Percentiles rank a stretch among this genome's conserved stretches.
Evolutionary conservation across 148 eudicot genomes (phyloP).

Genomic region (Bassia scoparia): DNA sequence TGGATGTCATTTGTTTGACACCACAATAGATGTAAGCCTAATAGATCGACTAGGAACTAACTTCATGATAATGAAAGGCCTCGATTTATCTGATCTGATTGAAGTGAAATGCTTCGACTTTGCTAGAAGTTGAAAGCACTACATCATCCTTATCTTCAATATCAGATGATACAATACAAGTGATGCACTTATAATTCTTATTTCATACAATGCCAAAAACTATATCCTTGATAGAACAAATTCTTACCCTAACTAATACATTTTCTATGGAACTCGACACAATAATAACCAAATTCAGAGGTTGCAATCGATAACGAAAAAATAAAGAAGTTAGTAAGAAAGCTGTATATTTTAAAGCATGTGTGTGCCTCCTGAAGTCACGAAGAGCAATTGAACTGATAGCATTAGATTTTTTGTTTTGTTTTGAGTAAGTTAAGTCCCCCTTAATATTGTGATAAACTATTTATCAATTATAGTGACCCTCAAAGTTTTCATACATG

Average conservation of each 20-base stretch:
- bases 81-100: background rate
- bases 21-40: background rate
- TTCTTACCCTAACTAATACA: background rate
- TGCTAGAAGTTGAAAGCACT: background rate
- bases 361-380: background rate
- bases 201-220: background rate
- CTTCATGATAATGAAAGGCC: slow-evolving; percentile 10
- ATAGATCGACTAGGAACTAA: background rate
- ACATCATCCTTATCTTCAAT: background rate
- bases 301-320: background rate
- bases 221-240: background rate
- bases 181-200: background rate
- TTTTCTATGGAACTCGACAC: background rate
- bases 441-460: background rate
- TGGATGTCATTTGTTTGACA: no score
- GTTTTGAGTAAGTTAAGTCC: background rate
- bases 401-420: background rate
- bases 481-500: slow-evolving; percentile 2
- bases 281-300: no score
- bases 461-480: background rate
- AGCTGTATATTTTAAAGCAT: background rate
- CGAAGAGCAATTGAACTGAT: background rate
- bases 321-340: background rate
- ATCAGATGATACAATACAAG: background rate
- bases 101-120: slow-evolving; percentile 1